Evolutionary conservation across 805 yeast genomes (phyloP), one percentile per base, ranked within the genome.

Genomic region (Candida coleopterorum): DNA sequence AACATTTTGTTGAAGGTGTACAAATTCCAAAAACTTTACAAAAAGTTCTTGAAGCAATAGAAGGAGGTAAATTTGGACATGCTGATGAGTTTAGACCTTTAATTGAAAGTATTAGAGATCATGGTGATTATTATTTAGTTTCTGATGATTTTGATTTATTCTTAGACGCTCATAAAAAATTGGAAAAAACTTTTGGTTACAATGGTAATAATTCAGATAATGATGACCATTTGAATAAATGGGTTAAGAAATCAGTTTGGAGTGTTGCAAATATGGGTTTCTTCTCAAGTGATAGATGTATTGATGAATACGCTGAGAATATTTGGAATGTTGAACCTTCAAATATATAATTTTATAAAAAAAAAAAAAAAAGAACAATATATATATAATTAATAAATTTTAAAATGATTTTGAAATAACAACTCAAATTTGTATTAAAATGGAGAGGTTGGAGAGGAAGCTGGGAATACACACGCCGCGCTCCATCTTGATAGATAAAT

Each of bases 201-300:
- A 62, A 59, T 39, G 68, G 68, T 7, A 69, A 68, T 7, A 65
- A 62, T 43, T 62, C 67, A 36, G 41, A 49, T 22, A 69, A 62
- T 45, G 65, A 63, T 41, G 79, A 79, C 56, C 79, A 74, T 54
- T 76, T 76, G 43, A 55, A 58, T 38, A 71, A 66, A 30, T 88
- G 97, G 97, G 68, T 76, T 39, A 79, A 76, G 58, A 87, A 85
- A 64, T 66, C 82, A 29, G 83, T 88, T 42, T 60, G 71, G 43
- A 76, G 84, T 48, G 96, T 88, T 39, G 94, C 97, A 37, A 85
- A 85, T 58, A 84, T 85, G 81, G 97, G 97, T 6, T 89, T 86
- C 74, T 88, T 88, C 68, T 75, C 85, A 44, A 79, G 89, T 43
- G 97, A 88, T 60, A 74, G 97, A 61, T 86, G 95, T 58, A 84